Evolutionary conservation across 2,329 filamentous ascomycete genomes (phyloP), one percentile per base, ranked within the genome.

Genomic region (Phyllosticta citribraziliensis): DNA sequence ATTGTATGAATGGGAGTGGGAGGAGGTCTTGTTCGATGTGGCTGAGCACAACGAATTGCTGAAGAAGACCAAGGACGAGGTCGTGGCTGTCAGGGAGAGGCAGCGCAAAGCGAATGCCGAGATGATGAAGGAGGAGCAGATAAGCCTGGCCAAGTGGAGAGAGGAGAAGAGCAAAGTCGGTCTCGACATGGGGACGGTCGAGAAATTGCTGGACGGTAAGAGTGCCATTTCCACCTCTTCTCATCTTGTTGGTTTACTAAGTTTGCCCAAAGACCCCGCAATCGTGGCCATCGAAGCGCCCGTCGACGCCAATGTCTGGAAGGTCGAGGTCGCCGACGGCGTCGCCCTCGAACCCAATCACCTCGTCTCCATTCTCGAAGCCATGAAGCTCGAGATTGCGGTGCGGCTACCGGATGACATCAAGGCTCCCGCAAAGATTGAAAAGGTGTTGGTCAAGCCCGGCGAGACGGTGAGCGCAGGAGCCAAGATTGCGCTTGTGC

Each of bases 11-110:
- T 84, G 80, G 67, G 70, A 81, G 60, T 79, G 74, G 66, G 76
- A 82, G 58, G 70, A 79, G 1, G 70, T 75, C 0, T 72, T 75
- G 22, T 84, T 84, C 63, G 82, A 84, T 62, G 83, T 84, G 80
- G 76, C 70, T 5, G 76, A 77, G 62, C 81, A 84, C 67, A 83
- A 84, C 61, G 65, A 69, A 57, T 64, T 84, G 55, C 72, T 84
- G 10, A 64, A 66, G 2, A 71, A 74, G 1, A 82, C 79, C 0
- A 70, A 66, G 24, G 75, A 76, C 0, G 81, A 84, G 65, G 80
- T 82, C 1, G 69, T 66, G 25, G 65, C 68, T 10, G 79, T 83
- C 17, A 72, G 78, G 20, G 66, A 68, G 33, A 73, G 71, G 61
- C 81, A 84, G 67, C 72, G 71, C 1, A 67, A 73, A 14, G 79